Base-by-base conservation (phyloP, 2,329 filamentous ascomycete genomes). In the Ophiostoma tasmaniense region DNA sequence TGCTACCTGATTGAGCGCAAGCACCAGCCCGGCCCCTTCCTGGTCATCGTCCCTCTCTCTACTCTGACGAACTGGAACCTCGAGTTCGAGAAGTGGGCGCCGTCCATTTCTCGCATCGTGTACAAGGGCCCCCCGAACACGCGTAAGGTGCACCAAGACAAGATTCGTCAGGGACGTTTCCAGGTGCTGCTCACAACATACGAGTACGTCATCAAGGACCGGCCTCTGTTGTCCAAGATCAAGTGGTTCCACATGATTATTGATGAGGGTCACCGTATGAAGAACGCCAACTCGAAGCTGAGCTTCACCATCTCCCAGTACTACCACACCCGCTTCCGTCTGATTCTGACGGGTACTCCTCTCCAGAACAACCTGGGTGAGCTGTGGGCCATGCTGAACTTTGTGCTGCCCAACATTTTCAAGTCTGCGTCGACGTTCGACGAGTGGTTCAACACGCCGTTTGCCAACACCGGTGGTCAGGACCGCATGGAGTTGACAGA, bases 171-270 rank as follows among this genome's bases (percentile, higher is more conserved):
- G 79, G 93, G 94, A 65, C 88, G 91, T 69, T 99, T 99, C 85
- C 95, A 99, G 78, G 95, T 99, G 66, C 82, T 99, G 13, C 85
- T 99, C 70, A 99, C 95, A 1, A 99, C 95, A 0, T 99, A 99
- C 81, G 95, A 99, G 79, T 99, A 98, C 81, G 96, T 99, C 80
- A 99, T 99, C 86, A 99, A 98, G 81, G 95, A 99, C 76, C 89
- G 95, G 45, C 94, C 94, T 0, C 85, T 99, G 73, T 82, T 99
- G 14, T 96, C 92, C 83, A 98, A 98, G 84, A 94, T 99, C 81
- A 98, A 98, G 81, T 99, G 95, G 95, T 90, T 97, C 75, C 95
- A 99, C 81, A 98, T 99, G 95, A 98, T 99, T 75, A 95, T 99
- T 73, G 95, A 99, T 75, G 95, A 99, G 83, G 95, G 95, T 81